phyloP scores from a whole-genome alignment of 2,329 filamentous ascomycete genomes.

The Paecilomyces fulvus region DNA sequence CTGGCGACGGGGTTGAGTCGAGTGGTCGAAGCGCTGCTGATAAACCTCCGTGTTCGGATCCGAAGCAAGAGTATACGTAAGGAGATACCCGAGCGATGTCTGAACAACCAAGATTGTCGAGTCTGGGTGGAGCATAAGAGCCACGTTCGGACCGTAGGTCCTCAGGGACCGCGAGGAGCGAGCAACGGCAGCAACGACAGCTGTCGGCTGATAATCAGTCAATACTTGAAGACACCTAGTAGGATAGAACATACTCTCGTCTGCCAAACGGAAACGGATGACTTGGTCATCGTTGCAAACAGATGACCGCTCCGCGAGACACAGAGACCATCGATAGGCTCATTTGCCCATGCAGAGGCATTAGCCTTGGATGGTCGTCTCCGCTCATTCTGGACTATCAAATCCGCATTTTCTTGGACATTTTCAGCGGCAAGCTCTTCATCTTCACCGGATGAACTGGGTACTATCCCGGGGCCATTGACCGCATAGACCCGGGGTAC shows the following conservation, averaged over 20 bases:
- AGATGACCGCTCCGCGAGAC: conserved; percentile 71
- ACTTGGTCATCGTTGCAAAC: conserved; percentile 79
- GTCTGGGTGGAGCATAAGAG: conserved; percentile 80
- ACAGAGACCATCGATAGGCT: conserved; percentile 64
- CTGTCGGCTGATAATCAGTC: conserved; percentile 60
- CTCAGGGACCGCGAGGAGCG: conserved; percentile 72
- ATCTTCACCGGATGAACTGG: conserved; percentile 17
- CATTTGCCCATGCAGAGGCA: conserved; percentile 41
- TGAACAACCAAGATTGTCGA: conserved; percentile 86
- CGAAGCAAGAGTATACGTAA: conserved; percentile 86
- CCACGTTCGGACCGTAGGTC: conserved; percentile 76
- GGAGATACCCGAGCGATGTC: conserved; percentile 75
- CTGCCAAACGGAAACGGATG: conserved; percentile 91
- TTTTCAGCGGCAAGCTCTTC: conserved; percentile 9
- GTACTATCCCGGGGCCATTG: conserved; percentile 34
- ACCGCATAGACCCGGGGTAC: conserved; percentile 42
- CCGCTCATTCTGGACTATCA: conserved; percentile 17
- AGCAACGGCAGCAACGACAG: conserved; percentile 74
- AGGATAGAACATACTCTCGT: conserved; percentile 58
- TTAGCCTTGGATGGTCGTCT: conserved; percentile 17
- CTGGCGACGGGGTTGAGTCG: conserved; percentile 37
- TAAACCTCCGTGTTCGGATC: conserved; percentile 79
- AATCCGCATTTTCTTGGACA: conserved; percentile 14
- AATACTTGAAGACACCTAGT: conserved; percentile 10
- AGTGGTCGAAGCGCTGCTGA: conserved; percentile 62